These are phyloP conservation scores for Aethionema arabicum DNA, from an alignment of 345 rosid genomes.

Conservation along the genomic window DNA sequence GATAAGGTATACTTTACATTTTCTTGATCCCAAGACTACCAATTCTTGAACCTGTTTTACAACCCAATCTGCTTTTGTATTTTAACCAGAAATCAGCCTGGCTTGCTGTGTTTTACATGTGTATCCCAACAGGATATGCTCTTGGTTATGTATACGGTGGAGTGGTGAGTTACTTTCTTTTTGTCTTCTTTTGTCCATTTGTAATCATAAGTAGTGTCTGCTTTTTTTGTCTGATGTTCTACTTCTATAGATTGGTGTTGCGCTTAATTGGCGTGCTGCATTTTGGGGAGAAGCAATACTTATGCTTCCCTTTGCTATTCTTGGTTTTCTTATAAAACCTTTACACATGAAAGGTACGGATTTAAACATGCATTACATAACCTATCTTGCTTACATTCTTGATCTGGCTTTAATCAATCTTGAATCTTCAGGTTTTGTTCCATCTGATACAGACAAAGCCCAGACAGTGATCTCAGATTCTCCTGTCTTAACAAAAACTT, in stretches of 20 bases:
- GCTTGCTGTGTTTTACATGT: conserved; percentile 94
- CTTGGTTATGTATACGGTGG: conserved; percentile 92
- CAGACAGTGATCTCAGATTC: conserved; percentile 20
- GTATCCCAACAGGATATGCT: conserved; percentile 90
- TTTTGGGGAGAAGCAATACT: conserved; percentile 88
- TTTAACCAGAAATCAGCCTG: conserved; percentile 76
- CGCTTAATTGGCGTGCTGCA: conserved; percentile 81
- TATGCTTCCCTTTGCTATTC: conserved; percentile 85
- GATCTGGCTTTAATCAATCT: conserved; percentile 29
- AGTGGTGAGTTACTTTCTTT: conserved; percentile 47
- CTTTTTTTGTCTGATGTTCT: background rate
- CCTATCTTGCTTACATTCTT: background rate
- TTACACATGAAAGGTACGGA: conserved; percentile 77
- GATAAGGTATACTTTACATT: conserved; percentile 50
- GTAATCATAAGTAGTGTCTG: background rate
- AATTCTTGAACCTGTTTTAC: conserved; percentile 13
- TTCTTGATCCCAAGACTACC: background rate
- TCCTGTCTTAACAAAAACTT: conserved; percentile 2
- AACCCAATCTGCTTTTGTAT: conserved; percentile 11
- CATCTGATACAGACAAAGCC: conserved; percentile 44
- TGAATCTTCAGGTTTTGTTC: conserved; percentile 67
- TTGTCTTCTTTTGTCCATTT: too few species aligned
- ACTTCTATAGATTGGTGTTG: conserved; percentile 60
- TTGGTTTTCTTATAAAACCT: conserved; percentile 83
- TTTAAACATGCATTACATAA: background rate